Conservation (phyloP, 2,329 filamentous ascomycete genomes). For the Fusarium circinatum region DNA sequence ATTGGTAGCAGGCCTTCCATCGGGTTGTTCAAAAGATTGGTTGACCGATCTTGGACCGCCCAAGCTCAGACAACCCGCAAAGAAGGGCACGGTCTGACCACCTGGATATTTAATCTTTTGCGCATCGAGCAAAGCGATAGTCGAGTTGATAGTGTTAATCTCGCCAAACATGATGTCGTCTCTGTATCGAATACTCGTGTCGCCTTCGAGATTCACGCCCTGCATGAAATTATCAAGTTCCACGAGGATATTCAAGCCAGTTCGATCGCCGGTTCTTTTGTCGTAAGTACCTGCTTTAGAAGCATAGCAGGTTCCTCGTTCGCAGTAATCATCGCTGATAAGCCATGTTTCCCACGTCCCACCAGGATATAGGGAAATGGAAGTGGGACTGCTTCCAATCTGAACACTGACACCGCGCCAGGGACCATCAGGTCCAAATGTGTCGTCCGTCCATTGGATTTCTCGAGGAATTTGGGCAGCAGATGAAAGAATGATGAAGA, state of each 20-base stretch:
- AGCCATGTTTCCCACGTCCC: conserved; percentile 12
- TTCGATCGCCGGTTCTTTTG: neutral
- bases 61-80: conserved; percentile 1
- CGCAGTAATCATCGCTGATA: conserved; percentile 4
- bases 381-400: neutral
- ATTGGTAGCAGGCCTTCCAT: neutral
- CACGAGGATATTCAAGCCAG: neutral
- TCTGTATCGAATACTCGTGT: neutral
- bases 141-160: neutral
- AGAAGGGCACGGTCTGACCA: neutral
- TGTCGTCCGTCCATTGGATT: conserved; percentile 5
- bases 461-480: neutral
- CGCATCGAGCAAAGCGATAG: neutral
- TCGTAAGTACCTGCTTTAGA: conserved; percentile 7
- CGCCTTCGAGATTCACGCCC: neutral
- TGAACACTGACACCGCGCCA: neutral
- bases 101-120: conserved; percentile 9
- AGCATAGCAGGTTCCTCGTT: neutral
- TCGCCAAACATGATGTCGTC: neutral
- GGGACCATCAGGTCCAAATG: conserved; percentile 8
- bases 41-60: neutral
- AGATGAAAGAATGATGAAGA: neutral
- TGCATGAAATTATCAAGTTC: neutral
- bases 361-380: conserved; percentile 1
- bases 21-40: neutral